Evolutionary conservation across 441 rosid genomes (phyloP).

Genomic region (Pelargonium australe): DNA sequence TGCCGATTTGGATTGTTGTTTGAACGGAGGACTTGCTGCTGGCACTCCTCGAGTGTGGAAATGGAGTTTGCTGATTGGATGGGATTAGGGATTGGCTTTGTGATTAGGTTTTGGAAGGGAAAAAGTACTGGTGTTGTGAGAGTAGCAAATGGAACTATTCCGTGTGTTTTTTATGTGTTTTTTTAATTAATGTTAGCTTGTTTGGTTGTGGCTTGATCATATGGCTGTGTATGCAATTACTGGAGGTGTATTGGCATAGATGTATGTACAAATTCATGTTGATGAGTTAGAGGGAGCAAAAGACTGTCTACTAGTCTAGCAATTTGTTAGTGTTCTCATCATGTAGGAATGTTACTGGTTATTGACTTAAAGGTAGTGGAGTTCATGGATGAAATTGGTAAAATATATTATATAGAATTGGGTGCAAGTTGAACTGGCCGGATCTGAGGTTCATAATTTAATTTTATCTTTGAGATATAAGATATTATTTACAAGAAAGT

Average conservation of each 20-base stretch:
- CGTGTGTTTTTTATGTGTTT: neutral
- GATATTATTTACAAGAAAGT: neutral
- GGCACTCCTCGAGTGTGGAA: neutral
- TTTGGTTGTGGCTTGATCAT: neutral
- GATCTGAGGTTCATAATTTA: neutral
- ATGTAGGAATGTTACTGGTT: neutral
- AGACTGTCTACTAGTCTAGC: neutral
- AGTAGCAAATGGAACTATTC: conserved; percentile 1
- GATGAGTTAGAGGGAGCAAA: neutral
- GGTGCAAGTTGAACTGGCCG: neutral
- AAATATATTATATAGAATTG: neutral
- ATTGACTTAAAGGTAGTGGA: neutral
- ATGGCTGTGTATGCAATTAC: neutral
- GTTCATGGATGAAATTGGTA: neutral
- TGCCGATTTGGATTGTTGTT: neutral
- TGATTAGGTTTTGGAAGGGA: conserved; percentile 1
- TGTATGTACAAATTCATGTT: neutral
- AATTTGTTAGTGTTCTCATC: neutral
- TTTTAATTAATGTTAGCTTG: neutral
- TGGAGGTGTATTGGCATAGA: neutral
- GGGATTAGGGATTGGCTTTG: neutral
- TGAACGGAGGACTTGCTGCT: neutral
- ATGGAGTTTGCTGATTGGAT: neutral
- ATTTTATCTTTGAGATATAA: neutral
- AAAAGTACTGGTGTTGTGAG: neutral